Evolutionary conservation across 2,329 filamentous ascomycete species (phyloP), one percentile per base, ranked within the genome.

Genomic region (Hymenoscyphus repandus): DNA sequence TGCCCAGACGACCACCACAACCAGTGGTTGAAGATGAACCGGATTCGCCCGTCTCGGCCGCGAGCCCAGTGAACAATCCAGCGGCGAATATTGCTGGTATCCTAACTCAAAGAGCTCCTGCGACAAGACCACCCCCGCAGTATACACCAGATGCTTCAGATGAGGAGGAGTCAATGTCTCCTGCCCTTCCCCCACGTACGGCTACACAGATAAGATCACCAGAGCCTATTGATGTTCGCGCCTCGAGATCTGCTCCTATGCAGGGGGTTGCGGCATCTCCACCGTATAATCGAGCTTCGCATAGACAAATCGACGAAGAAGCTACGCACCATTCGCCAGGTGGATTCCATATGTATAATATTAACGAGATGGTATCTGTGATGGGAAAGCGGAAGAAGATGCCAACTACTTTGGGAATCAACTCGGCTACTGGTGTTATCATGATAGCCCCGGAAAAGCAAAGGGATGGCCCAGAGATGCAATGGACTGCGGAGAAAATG

Each of bases 371-470:
- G 87, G 82, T 96, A 4, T 92, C 90, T n/a, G 83, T 93, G 40
- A 91, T 96, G 82, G 92, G 92, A 50, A 96, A 95, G 74, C 86
- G 88, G 64, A 96, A 96, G 75, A 97, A 97, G 73, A 93, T 96
- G 88, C 90, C 92, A 1, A 96, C 90, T n/a, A 96, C 89, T 0
- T 70, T 97, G 34, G 92, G 92, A n/a, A 86, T 97, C 64, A 96
- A 97, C 66, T 76, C 93, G 50, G 84, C 86, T 43, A 95, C 89
- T 13, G 91, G 91, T 36, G 81, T 86, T 31, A 95, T 99, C 59
- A 83, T 96, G 70, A 89, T 99, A 61, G 88, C 90, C 0, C 91
- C 92, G 0, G 92, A 95, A 66, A 89, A 87, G 66, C 77, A 83
- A 45, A 79, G 83, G 55, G 90, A 96, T 66, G 91, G 90, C 1